Evolutionary conservation across 2,329 filamentous ascomycete species (phyloP), one percentile per base, ranked within the genome.

Genomic region (Clarireedia paspali): DNA sequence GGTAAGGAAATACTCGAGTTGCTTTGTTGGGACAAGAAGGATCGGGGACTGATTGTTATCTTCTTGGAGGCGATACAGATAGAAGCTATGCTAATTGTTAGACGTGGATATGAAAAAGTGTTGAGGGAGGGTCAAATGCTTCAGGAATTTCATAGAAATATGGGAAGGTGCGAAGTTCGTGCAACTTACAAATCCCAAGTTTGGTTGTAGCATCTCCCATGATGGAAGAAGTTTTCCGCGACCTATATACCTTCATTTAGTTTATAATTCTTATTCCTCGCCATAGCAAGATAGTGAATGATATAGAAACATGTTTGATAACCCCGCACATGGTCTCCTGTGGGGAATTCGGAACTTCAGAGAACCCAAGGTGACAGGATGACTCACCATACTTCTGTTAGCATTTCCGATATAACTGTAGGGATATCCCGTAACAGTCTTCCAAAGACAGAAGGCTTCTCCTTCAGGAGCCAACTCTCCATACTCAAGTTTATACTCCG

Each of bases 141-240:
- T 23, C 17, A 6, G 10, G 17, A n/a, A 5, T 17, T 20, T 20
- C 20, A 20, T 20, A 20, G 20, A 20, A 20, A 1, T 20, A 20
- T 20, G 2, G 20, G 30, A 34, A 4, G 30, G 10, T 7, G n/a
- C n/a, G 10, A 47, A 20, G 47, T 2, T 5, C 15, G n/a, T 46
- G 47, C 23, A 50, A 56, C 85, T 77, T 75, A 94, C 88, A 95
- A 73, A 60, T 92, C 84, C 91, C 91, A 96, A 10, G 74, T 66
- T 57, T 82, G 77, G 2, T 74, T 71, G 63, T 79, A 81, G 60
- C 87, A 75, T 50, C 89, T 74, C 27, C 72, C 78, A 3, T 68
- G 65, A 36, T 80, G 74, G 63, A 89, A 68, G 80, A 78, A 0
- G 17, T 26, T n/a, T 58, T 56, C 10, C 47, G 55, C 39, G 1